Evolutionary conservation across 164 flowering plant genomes (phyloP).

Genomic region (Euptelea pleiosperma): DNA sequence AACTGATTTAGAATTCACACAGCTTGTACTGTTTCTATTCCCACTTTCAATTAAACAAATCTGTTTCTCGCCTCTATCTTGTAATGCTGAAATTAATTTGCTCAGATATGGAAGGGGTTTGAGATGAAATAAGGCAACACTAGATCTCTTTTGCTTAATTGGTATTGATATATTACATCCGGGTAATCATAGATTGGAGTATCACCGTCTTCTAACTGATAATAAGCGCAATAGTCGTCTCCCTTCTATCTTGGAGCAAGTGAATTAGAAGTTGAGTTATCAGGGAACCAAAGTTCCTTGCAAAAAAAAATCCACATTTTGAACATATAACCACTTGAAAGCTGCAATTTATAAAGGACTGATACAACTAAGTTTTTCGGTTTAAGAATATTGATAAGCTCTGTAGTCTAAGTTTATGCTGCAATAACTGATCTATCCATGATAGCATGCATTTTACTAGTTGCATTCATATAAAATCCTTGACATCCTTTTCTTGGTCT

Average conservation of each 20-base stretch:
- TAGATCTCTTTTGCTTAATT: too few relatives aligned
- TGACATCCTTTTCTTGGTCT: conserved; percentile 3
- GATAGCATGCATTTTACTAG: conserved; percentile 4
- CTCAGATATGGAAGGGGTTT: neutral
- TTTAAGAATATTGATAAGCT: neutral
- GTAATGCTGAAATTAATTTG: conserved; percentile 7
- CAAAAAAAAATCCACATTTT: too few relatives aligned
- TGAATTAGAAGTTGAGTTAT: neutral
- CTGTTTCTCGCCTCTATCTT: conserved; percentile 6
- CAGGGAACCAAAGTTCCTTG: neutral
- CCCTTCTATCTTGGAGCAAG: neutral
- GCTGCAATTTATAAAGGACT: too few relatives aligned
- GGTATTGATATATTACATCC: too few relatives aligned
- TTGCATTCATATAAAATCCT: neutral
- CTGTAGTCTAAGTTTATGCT: neutral
- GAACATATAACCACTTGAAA: too few relatives aligned
- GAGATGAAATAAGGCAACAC: neutral
- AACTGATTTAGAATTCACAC: neutral
- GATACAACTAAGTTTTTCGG: neutral
- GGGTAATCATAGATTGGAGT: neutral
- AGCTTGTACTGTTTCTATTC: conserved; percentile 4
- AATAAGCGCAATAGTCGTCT: neutral
- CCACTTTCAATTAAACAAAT: neutral
- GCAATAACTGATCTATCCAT: neutral
- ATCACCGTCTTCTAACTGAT: neutral